Percentiles rank a stretch among this genome's conserved stretches.
These are phyloP conservation scores for Diaporthe australafricana DNA, from an alignment of 2,329 filamentous ascomycete species.

Conservation along the genomic window DNA sequence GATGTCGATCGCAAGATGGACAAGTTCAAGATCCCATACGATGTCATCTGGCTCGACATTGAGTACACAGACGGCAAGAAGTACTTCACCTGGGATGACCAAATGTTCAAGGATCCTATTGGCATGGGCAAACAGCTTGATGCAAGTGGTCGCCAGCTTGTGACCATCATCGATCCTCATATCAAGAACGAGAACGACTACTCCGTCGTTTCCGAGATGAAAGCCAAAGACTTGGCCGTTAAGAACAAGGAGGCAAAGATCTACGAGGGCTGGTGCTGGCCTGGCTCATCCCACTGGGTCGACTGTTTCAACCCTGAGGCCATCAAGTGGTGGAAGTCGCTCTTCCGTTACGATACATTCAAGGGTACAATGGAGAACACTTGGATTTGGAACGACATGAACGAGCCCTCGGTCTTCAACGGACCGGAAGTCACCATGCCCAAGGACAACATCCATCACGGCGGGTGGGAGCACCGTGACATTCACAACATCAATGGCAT, in stretches of 20 bases:
- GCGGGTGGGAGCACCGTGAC: constrained; percentile 95
- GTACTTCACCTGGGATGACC: constrained; percentile 96
- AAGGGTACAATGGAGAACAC: constrained; percentile 87
- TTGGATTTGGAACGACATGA: constrained; percentile 99
- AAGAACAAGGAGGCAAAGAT: constrained; percentile 90
- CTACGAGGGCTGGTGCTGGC: constrained; percentile 99
- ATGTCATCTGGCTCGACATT: constrained; percentile 98
- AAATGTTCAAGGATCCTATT: constrained; percentile 87
- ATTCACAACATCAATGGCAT: constrained; percentile 96
- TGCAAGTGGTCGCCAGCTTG: constrained; percentile 86
- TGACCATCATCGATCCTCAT: constrained; percentile 95
- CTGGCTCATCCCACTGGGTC: constrained; percentile 95
- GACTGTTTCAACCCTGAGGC: constrained; percentile 96
- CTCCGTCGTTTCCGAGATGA: constrained; percentile 81
- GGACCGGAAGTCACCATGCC: constrained; percentile 99
- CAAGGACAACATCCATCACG: constrained; percentile 94
- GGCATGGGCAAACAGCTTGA: constrained; percentile 91
- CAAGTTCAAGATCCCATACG: constrained; percentile 94
- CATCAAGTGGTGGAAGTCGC: constrained; percentile 87
- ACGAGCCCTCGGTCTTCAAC: constrained; percentile 98
- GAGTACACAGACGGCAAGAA: constrained; percentile 98
- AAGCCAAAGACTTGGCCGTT: constrained; percentile 84
- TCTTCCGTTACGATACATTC: constrained; percentile 91
- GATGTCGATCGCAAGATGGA: constrained; percentile 98
- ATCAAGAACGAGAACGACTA: constrained; percentile 94